Conservation (phyloP, 2,329 filamentous ascomycete genomes). For the Plenodomus lindquistii region DNA sequence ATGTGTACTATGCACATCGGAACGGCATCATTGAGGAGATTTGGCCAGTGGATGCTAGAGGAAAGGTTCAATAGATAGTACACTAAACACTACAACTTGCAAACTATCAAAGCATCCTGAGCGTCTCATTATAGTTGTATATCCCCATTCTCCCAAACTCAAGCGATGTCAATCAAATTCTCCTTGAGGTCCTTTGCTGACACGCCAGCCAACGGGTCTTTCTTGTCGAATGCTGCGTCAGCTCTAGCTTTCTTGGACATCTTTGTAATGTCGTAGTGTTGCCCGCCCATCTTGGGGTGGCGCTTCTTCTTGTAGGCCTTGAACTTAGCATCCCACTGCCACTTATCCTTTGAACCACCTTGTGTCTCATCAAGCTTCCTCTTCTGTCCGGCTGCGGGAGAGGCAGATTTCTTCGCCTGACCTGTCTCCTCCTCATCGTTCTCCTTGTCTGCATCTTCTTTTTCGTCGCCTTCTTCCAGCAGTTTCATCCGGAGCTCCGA, state of each 20-base stretch:
- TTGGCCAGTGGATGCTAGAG: constrained; percentile 56
- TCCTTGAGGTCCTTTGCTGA: constrained; percentile 8
- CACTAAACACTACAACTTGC: neutral
- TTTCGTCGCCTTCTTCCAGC: constrained; percentile 6
- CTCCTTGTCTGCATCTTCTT: constrained; percentile 4
- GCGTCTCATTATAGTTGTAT: neutral
- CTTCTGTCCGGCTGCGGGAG: constrained; percentile 2
- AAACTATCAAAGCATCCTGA: neutral
- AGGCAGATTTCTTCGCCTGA: neutral
- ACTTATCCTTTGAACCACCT: constrained; percentile 11
- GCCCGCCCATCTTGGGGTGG: constrained; percentile 4
- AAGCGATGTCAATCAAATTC: constrained; percentile 6
- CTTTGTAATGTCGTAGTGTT: constrained; percentile 27
- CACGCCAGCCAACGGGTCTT: constrained; percentile 18
- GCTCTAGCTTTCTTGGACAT: constrained; percentile 16
- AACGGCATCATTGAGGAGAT: constrained; percentile 56
- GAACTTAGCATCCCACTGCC: constrained; percentile 15
- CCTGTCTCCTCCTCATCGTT: constrained; percentile 12
- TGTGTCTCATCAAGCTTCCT: neutral
- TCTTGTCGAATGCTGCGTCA: constrained; percentile 7
- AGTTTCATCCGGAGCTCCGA: constrained; percentile 12
- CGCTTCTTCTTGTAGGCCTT: constrained; percentile 9
- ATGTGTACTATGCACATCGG: constrained; percentile 56
- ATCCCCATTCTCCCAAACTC: neutral
- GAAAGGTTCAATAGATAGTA: constrained; percentile 53